Percentiles rank a stretch among this genome's conserved stretches.
Evolutionary conservation across 148 eudicot species (phyloP).

Genomic region (Arctostaphylos glauca): DNA sequence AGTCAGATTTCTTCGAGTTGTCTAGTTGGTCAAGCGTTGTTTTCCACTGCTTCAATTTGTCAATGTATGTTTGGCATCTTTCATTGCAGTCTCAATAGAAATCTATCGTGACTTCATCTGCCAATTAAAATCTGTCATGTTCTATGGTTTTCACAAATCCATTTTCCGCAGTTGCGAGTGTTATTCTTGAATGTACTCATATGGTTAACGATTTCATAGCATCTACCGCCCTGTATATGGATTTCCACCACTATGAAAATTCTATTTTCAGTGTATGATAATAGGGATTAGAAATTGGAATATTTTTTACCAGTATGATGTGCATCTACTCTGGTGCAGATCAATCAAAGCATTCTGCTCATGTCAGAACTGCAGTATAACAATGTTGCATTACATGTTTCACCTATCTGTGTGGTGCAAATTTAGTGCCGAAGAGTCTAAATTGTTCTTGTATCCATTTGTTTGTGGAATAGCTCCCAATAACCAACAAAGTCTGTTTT

Average conservation of each 20-base stretch:
- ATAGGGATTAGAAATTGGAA: neutral
- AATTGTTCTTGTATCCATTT: neutral
- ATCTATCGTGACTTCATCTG: neutral
- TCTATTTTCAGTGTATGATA: neutral
- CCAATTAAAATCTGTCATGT: neutral
- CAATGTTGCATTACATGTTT: too few relatives aligned
- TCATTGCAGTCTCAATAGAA: too few relatives aligned
- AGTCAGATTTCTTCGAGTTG: neutral
- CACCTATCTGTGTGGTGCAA: too few relatives aligned
- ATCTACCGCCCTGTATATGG: neutral
- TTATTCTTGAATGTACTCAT: neutral
- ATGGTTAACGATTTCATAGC: neutral
- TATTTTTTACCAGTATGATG: neutral
- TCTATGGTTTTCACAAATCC: neutral
- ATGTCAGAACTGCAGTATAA: neutral
- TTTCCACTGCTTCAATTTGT: neutral
- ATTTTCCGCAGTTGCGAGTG: neutral
- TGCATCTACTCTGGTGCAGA: neutral
- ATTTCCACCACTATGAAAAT: neutral
- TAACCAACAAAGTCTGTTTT: too few relatives aligned
- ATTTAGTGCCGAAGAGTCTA: neutral
- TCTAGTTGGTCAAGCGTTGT: neutral
- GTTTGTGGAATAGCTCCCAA: too few relatives aligned
- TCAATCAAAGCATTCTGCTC: neutral
- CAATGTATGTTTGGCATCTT: too few relatives aligned